Base-by-base conservation (phyloP, 2,329 filamentous ascomycete species). In the Raffaelea arxii region DNA sequence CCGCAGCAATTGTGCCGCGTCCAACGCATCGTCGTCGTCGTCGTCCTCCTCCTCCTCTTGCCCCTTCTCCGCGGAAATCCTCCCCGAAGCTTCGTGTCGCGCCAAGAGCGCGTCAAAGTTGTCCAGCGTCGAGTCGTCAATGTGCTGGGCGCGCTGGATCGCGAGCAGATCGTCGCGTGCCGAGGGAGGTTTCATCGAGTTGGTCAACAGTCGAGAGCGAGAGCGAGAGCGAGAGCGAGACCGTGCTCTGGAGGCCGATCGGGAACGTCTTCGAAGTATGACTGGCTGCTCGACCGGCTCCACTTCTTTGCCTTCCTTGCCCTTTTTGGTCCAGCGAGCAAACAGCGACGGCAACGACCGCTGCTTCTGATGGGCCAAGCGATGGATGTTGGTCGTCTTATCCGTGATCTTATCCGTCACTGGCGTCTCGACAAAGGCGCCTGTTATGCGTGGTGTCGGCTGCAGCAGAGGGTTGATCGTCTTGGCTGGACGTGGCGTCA, bases 61-160 rank as follows among this genome's bases (percentile, higher is more conserved):
- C 25, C 38, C 38, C 21, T 7, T 7, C 9, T 40, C 18, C 19
- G 59, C 27, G 10, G 27, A 38, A 21, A 18, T 43, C 40, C 19
- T 23, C 35, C 44, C 21, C 39, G 41, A 35, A 46, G 21, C 32
- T 60, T 53, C 36, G 21, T 61, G 62, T n/a, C 63, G 63, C 25
- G 59, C 58, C 23, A 78, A 55, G 35, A 78, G 61, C 24, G 73
- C 70, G 47, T 74, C 74, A 25, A 79, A 63, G 50, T 79, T 73
- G 41, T 80, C 76, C n/a, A 78, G 58, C 0, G 75, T 79, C 1
- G 74, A 77, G 54, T 80, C 77, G 18, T 80, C 75, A 23, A 78
- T 70, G 45, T 77, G 67, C 54, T 78, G 69, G 39, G 61, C 63
- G 16, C 66, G 66, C 51, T 75, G 67, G 40, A 80, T 71, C 43